Evolutionary conservation across 805 yeast genomes (phyloP), one percentile per base, ranked within the genome.

Genomic region (Candida glaebosa): DNA sequence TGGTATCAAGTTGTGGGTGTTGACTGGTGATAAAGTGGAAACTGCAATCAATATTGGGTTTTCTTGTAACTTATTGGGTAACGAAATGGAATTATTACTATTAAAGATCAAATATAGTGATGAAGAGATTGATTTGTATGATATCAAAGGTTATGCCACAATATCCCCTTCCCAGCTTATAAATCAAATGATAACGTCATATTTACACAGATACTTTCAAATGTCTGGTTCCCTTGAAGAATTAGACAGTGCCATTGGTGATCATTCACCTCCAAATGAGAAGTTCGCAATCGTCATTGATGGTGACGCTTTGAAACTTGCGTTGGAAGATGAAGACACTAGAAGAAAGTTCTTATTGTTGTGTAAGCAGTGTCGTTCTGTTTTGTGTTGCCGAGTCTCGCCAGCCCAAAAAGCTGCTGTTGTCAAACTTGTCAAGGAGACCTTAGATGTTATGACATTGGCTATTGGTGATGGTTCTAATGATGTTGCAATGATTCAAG

Each of bases 381-480:
- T 86, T 19, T 65, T 86, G 42, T 86, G 95, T 63, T 86, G 95
- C 61, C 78, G 95, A 66, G 95, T 86, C 25, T 85, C 93, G 1
- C 95, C 95, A 4, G 81, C 91, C 31, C 95, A 86, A 57, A 86
- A 86, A 56, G 93, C 93, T 12, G 78, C 81, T n/a, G 91, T 86
- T 42, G 91, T 85, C 20, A 81, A 77, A 49, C 61, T 86, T 48
- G 93, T 86, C n/a, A 85, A 83, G 56, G 78, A 81, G 20, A 74
- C 80, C 14, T 67, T 86, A 36, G 81, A 79, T 48, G 95, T 86
- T 20, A 86, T 86, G 90, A 86, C 95, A 1, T 64, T 86, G 43
- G 91, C 93, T 5, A 84, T 86, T 57, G 95, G 95, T 51, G 95
- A 86, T 63, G 95, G 95, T 41, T 81, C 93, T 16, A 86, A 86